Evolutionary conservation across 345 rosid genomes (phyloP).

Genomic region (Linum lewisii): DNA sequence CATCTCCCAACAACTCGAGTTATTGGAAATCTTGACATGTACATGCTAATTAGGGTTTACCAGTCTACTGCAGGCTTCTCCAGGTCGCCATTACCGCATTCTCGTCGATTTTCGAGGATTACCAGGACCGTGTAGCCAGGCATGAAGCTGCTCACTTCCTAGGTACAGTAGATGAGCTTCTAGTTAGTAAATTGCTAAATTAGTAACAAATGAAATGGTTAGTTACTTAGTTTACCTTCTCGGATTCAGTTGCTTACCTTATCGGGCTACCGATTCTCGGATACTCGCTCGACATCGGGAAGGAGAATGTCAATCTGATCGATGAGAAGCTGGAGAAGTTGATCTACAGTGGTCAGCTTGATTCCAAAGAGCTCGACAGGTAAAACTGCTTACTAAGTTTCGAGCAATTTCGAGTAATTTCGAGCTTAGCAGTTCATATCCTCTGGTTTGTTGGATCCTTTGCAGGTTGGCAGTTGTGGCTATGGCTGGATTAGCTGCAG

Average conservation of each 20-base stretch:
- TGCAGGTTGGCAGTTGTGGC: constrained; percentile 76
- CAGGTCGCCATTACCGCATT: constrained; percentile 71
- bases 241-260: constrained; percentile 72
- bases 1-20: too few species aligned
- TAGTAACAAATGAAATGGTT: too few species aligned
- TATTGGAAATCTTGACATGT: too few species aligned
- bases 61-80: neutral
- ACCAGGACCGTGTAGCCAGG: constrained; percentile 67
- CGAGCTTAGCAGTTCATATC: neutral
- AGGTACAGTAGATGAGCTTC: constrained; percentile 28
- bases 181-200: too few species aligned
- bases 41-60: neutral
- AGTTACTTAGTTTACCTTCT: too few species aligned
- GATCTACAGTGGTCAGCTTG: constrained; percentile 88
- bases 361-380: constrained; percentile 81
- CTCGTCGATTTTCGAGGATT: constrained; percentile 75
- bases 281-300: constrained; percentile 84
- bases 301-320: constrained; percentile 86
- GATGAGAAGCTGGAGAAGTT: constrained; percentile 68
- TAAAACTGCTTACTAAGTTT: constrained; percentile 11
- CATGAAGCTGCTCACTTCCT: constrained; percentile 96
- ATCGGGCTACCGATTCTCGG: constrained; percentile 84
- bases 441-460: neutral
- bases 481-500: constrained; percentile 96
- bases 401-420: neutral